Evolutionary conservation across 2,329 filamentous ascomycete species (phyloP).

Genomic region (Bipolaris zeicola): DNA sequence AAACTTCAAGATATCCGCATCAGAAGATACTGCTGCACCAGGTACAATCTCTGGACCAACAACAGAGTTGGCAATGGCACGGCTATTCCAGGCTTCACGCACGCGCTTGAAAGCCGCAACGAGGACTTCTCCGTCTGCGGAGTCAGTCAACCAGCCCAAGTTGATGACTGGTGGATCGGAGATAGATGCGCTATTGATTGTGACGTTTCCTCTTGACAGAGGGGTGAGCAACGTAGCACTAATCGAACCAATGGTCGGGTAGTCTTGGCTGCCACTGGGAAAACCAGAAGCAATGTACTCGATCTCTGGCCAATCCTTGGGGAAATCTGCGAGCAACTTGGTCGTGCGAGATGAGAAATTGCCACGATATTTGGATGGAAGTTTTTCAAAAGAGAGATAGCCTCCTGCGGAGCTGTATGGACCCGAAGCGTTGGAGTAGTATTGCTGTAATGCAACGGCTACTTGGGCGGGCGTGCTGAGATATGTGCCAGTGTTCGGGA

Average conservation of each 20-base stretch:
- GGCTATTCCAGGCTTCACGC: slow-evolving; percentile 33
- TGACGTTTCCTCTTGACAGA: slow-evolving; percentile 37
- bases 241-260: slow-evolving; percentile 21
- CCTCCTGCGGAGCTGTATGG: slow-evolving; percentile 30
- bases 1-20: slow-evolving; percentile 47
- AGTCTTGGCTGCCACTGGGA: slow-evolving; percentile 17
- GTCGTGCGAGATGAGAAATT: slow-evolving; percentile 16
- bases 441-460: slow-evolving; percentile 18
- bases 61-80: slow-evolving; percentile 25
- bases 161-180: slow-evolving; percentile 42
- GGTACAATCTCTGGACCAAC: slow-evolving; percentile 36
- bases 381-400: slow-evolving; percentile 30
- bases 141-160: slow-evolving; percentile 41
- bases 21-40: slow-evolving; percentile 25
- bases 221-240: slow-evolving; percentile 23
- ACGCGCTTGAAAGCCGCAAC: slow-evolving; percentile 41
- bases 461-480: slow-evolving; percentile 19
- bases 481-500: slow-evolving; percentile 30
- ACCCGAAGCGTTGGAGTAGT: slow-evolving; percentile 18
- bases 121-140: slow-evolving; percentile 38
- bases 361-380: slow-evolving; percentile 18
- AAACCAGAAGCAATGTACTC: slow-evolving; percentile 21
- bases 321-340: slow-evolving; percentile 10
- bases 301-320: slow-evolving; percentile 7
- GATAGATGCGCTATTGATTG: slow-evolving; percentile 35